phyloP scores from a whole-genome alignment of 31 red algal genomes.

The Odonthalia washingtoniensis region DNA sequence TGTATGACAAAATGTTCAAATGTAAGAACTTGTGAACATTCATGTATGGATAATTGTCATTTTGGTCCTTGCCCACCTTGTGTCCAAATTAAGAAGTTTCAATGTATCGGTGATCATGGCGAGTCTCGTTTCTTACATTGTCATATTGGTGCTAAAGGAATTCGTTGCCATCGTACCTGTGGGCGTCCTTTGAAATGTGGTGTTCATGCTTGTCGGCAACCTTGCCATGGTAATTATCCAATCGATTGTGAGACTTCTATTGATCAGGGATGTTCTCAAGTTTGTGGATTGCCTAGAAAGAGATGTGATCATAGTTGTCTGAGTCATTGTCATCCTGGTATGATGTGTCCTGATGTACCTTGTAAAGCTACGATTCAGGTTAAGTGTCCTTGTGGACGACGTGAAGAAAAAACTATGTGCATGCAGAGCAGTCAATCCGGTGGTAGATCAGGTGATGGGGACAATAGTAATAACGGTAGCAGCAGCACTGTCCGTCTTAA shows the following conservation, averaged over 20 bases:
- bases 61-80: conserved; percentile 79
- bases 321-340: conserved; percentile 62
- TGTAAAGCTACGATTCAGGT: conserved; percentile 56
- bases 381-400: conserved; percentile 67
- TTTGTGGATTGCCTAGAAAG: conserved; percentile 55
- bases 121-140: conserved; percentile 65
- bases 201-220: conserved; percentile 65
- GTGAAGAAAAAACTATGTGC: conserved; percentile 63
- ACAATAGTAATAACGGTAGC: not conserved
- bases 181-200: conserved; percentile 72
- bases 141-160: conserved; percentile 59
- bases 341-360: conserved; percentile 62
- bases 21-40: conserved; percentile 59
- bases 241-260: conserved; percentile 51
- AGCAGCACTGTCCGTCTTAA: conserved; percentile 54
- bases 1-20: conserved; percentile 55
- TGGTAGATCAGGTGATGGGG: conserved; percentile 23
- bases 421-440: conserved; percentile 12
- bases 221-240: conserved; percentile 70
- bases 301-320: conserved; percentile 74
- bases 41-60: conserved; percentile 65
- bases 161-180: conserved; percentile 67
- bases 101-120: conserved; percentile 76
- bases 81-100: conserved; percentile 42
- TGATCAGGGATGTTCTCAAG: conserved; percentile 53